A percentile compares a stretch with the other conserved stretches of the same genome.
These are phyloP conservation scores for Jackrogersella minutella DNA, from an alignment of 495 filamentous ascomycete genomes.

Conservation along the genomic window DNA sequence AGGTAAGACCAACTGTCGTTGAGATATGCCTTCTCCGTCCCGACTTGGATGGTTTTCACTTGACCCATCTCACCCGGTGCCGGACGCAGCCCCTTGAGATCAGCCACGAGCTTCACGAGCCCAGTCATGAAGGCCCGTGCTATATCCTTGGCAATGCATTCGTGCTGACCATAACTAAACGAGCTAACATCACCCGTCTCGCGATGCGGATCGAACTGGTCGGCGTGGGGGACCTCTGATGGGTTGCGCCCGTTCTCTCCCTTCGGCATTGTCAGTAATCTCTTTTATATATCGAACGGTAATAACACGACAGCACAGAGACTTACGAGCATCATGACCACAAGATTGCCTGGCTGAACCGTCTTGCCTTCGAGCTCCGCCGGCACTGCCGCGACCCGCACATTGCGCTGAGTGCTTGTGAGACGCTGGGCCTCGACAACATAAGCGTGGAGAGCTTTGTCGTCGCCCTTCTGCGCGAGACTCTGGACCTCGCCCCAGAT, in stretches of 20 bases:
- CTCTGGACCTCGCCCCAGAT: slow-evolving; percentile 60
- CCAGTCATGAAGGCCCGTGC: slow-evolving; percentile 39
- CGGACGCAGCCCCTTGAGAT: slow-evolving; percentile 48
- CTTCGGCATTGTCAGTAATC: slow-evolving; percentile 18
- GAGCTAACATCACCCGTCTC: slow-evolving; percentile 20
- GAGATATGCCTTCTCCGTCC: slow-evolving; percentile 45
- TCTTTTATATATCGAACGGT: neutral
- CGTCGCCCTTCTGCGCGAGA: slow-evolving; percentile 49
- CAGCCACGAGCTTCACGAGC: slow-evolving; percentile 46
- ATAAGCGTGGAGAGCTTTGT: slow-evolving; percentile 42
- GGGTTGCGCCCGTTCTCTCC: slow-evolving; percentile 43
- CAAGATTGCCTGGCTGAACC: slow-evolving; percentile 38
- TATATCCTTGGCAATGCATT: slow-evolving; percentile 43
- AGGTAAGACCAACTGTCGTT: slow-evolving; percentile 54
- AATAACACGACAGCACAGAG: neutral
- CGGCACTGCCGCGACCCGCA: slow-evolving; percentile 37
- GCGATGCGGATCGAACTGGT: slow-evolving; percentile 38
- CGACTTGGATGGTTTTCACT: slow-evolving; percentile 47
- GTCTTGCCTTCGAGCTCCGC: slow-evolving; percentile 40
- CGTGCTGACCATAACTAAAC: slow-evolving; percentile 47
- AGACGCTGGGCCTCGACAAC: slow-evolving; percentile 46
- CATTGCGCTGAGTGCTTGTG: slow-evolving; percentile 41
- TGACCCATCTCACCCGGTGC: slow-evolving; percentile 50
- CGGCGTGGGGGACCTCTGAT: slow-evolving; percentile 29
- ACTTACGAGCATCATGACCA: slow-evolving; percentile 47